These are phyloP conservation scores for Dothideomycetes sp. DNA, from an alignment of 2,329 filamentous ascomycete species.

Conservation along the genomic window DNA sequence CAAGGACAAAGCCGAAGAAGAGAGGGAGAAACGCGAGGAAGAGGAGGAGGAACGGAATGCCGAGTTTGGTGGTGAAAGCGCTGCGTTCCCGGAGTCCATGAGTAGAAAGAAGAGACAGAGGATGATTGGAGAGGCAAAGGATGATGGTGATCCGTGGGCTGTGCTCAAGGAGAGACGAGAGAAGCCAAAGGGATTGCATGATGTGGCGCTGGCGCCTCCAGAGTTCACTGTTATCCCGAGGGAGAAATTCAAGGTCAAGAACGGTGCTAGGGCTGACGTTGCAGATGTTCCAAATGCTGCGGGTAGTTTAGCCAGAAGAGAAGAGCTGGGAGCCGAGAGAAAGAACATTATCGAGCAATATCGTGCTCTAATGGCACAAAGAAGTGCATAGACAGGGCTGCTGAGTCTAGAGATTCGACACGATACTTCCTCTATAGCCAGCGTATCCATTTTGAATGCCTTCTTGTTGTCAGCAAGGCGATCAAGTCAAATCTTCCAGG, in stretches of 20 bases:
- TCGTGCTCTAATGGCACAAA: conserved; percentile 52
- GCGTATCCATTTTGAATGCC: no score
- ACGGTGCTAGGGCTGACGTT: conserved; percentile 57
- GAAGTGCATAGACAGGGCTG: neutral
- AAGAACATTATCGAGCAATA: conserved; percentile 66
- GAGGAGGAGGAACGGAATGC: conserved; percentile 55
- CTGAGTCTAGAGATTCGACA: no score
- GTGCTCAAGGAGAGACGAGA: conserved; percentile 59
- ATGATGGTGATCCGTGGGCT: conserved; percentile 68
- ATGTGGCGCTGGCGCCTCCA: conserved; percentile 67
- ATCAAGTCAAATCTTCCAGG: no score
- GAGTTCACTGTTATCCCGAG: conserved; percentile 54
- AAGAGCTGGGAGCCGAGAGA: conserved; percentile 62
- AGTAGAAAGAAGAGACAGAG: conserved; percentile 36
- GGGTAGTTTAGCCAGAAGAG: conserved; percentile 62
- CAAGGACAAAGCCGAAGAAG: conserved; percentile 68
- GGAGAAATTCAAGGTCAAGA: conserved; percentile 56
- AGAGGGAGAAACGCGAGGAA: conserved; percentile 54
- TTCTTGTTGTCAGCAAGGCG: no score
- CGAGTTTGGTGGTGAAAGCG: conserved; percentile 54
- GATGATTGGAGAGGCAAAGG: conserved; percentile 39
- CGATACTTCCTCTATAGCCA: no score
- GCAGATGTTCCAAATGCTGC: conserved; percentile 59
- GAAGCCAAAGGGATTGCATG: conserved; percentile 40
- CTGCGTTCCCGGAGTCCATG: conserved; percentile 48